phyloP scores from a whole-genome alignment of 805 yeast genomes.

The Zygoascus biomembranicola region DNA sequence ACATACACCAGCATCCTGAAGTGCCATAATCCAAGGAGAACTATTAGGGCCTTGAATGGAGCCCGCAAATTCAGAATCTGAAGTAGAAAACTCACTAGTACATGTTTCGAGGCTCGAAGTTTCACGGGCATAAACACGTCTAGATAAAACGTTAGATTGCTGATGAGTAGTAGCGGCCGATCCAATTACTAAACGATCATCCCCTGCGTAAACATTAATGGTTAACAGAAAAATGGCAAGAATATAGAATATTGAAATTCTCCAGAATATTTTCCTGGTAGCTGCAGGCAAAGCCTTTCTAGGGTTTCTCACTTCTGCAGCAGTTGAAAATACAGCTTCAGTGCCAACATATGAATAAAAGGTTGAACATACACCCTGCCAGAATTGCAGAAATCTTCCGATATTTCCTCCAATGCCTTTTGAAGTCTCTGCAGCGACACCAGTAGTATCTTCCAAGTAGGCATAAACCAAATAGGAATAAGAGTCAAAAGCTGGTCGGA shows the following conservation, averaged over 20 bases:
- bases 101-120: not conserved
- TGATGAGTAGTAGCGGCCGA: not conserved
- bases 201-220: constrained; percentile 67
- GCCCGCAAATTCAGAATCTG: not conserved
- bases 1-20: constrained; percentile 45
- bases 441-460: constrained; percentile 36
- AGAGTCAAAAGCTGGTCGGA: constrained; percentile 41
- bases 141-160: not conserved
- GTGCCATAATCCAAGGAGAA: constrained; percentile 44
- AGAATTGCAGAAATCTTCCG: constrained; percentile 28
- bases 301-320: constrained; percentile 81
- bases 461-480: not conserved
- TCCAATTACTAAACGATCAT: constrained; percentile 35
- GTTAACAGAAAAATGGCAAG: constrained; percentile 63
- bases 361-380: constrained; percentile 55
- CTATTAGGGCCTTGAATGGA: constrained; percentile 13
- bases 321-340: constrained; percentile 74
- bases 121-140: not conserved
- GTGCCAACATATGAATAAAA: constrained; percentile 76
- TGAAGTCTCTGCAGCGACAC: constrained; percentile 30
- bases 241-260: constrained; percentile 57
- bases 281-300: constrained; percentile 70
- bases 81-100: not conserved
- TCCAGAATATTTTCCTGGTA: constrained; percentile 64
- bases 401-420: constrained; percentile 41